Evolutionary conservation across 257 asterid genomes (phyloP).

Genomic region (Anisodus tanguticus): DNA sequence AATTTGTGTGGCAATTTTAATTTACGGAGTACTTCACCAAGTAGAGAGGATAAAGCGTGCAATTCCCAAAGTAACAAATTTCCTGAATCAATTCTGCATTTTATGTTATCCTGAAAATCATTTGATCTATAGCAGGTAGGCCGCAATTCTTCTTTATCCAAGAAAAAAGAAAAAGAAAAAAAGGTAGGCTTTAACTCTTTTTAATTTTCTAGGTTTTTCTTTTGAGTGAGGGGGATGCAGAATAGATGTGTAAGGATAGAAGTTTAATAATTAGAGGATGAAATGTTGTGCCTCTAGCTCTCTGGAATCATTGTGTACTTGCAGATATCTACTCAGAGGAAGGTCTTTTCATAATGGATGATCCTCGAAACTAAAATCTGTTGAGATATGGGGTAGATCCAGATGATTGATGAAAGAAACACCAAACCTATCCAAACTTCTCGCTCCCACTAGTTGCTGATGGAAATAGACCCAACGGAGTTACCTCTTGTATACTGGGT

Average conservation of each 20-base stretch:
- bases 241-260: background rate
- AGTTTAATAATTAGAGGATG: background rate
- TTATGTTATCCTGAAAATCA: background rate
- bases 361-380: background rate
- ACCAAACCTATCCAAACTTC: background rate
- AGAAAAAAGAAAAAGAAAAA: background rate
- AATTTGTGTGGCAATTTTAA: background rate
- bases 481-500: background rate
- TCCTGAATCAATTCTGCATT: background rate
- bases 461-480: background rate
- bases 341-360: slow-evolving; percentile 5
- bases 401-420: background rate
- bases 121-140: background rate
- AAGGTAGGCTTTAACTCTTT: background rate
- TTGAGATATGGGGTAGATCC: background rate
- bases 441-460: background rate
- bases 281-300: background rate
- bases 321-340: background rate
- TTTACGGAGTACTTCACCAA: background rate
- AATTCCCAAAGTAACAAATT: background rate
- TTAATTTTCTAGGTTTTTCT: background rate
- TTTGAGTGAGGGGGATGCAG: background rate
- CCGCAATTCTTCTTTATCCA: background rate
- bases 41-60: background rate
- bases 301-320: background rate